Base-by-base conservation (phyloP, 2,329 filamentous ascomycete genomes). In the Aureobasidium sp. region DNA sequence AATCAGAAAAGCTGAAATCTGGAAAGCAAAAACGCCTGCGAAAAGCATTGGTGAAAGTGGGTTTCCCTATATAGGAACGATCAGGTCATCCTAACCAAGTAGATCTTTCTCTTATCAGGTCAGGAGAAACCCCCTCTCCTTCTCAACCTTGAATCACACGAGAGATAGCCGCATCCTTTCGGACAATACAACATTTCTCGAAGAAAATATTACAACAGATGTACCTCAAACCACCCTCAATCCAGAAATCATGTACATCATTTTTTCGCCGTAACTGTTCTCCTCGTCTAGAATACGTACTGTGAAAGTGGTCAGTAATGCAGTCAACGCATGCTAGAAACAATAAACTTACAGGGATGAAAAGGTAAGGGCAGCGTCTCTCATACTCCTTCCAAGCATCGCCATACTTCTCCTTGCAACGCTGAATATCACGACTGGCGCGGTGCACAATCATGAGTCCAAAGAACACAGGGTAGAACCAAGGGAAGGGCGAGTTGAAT, bases 401-500 rank as follows among this genome's bases (percentile, higher is more conserved):
- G 27, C 90, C 90, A 74, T 95, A 95, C 79, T 90, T 91, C 68
- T 79, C 79, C 61, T 83, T 81, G 75, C 90, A 95, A 66, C 86
- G 81, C 72, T 88, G 80, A 63, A 92, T 89, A 70, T 95, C 90
- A 63, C 90, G 81, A 66, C 78, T 78, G 5, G 89, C 87, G 63
- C 90, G 87, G 74, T 95, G 90, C 10, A 85, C 79, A 69, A 94
- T 93, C 89, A 93, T 93, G 67, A 76, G 76, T n/a, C 80, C 79
- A 73, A 95, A 95, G 79, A 95, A 95, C 39, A 89, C 74, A 0
- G 89, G 88, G 72, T 95, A 93, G 75, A 95, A 94, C 89, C 90
- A 95, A 1, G 90, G 90, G 76, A 93, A 92, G 0, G 90, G 89
- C 70, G 86, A 90, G 39, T 79, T 79, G 76, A 93, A 92, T 11